Base-by-base conservation (phyloP, 345 rosid genomes). In the Eucalyptus caleyi region DNA sequence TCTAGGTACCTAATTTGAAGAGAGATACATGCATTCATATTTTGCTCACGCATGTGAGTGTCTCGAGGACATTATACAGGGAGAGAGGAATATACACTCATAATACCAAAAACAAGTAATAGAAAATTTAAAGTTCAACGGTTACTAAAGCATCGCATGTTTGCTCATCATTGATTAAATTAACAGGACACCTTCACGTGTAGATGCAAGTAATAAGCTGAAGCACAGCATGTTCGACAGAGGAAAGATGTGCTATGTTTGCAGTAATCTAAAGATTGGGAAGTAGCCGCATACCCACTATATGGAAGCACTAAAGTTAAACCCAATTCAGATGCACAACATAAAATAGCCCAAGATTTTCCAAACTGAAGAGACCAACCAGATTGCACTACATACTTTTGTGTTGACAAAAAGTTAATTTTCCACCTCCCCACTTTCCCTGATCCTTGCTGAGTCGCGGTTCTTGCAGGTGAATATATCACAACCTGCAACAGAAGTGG, bases 391-490 rank as follows among this genome's bases (percentile, higher is more conserved):
- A 91, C 94, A 88, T 96, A 96, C 99, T 97, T 98, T 32, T 96
- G 94, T 37, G 97, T 97, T 37, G 99, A 97, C 91, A 97, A 1
- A 90, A 98, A 98, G 93, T 98, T 95, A 93, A 98, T 97, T 88
- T 95, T 97, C 99, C 99, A 97, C 90, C 92, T 95, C 60, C 99
- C 99, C 92, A 96, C 91, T 91, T 95, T 97, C 87, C 99, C 99
- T 88, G 99, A 96, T 93, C 99, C 99, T 95, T 96, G 98, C 65
- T 98, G 99, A 16, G 97, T 87, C 86, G 99, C 99, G 51, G 97
- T 94, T 94, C 99, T 96, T 49, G 99, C 99, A 10, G 99, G 99
- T 87, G 99, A 96, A 89, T 94, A 96, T 89, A 98, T 97, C 40
- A 98, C 94, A 90, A 98, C 98, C 99, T 97, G 93, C 18, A 62